Base-by-base conservation (phyloP, 108 stramenopile genomes). In the Seminavis robusta region DNA sequence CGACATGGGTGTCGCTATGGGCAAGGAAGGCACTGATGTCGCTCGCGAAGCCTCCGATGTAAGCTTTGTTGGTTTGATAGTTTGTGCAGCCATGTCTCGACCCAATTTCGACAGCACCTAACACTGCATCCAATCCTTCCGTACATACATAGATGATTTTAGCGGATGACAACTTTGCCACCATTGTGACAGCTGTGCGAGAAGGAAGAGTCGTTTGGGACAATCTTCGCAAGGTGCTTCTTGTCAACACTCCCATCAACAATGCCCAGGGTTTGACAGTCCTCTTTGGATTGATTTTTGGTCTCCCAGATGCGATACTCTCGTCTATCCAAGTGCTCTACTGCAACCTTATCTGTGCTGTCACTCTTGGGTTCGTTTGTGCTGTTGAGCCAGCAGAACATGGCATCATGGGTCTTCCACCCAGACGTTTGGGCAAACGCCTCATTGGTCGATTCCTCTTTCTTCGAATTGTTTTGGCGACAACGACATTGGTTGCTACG, bases 1-100 rank as follows among this genome's bases (percentile, higher is more conserved):
- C 17, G 92, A 98, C 69, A 92, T 99, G 78, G 98, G 98, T 69
- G 94, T 99, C 59, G 98, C 98, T 47, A 99, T 99, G 98, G 98
- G 97, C 40, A 95, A 91, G 62, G 90, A 86, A 75, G 98, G 98
- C 54, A 93, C 94, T 52, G 95, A 94, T 58, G 98, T 98, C 15
- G 86, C 98, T 46, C 92, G 94, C 72, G 89, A 97, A 61, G 97
- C 97, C 26, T 88, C 95, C 17, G 90, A 97, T n/a, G n/a, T n/a
- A n/a, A n/a, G n/a, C n/a, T n/a, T n/a, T n/a, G n/a, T n/a, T n/a
- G n/a, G n/a, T n/a, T n/a, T n/a, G n/a, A n/a, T n/a, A n/a, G n/a
- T n/a, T n/a, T n/a, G n/a, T n/a, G n/a, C n/a, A n/a, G n/a, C n/a
- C n/a, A n/a, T n/a, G n/a, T n/a, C n/a, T n/a, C n/a, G n/a, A n/a